phyloP scores from a whole-genome alignment of 495 filamentous ascomycete genomes.

The Penicillium egyptiacum region DNA sequence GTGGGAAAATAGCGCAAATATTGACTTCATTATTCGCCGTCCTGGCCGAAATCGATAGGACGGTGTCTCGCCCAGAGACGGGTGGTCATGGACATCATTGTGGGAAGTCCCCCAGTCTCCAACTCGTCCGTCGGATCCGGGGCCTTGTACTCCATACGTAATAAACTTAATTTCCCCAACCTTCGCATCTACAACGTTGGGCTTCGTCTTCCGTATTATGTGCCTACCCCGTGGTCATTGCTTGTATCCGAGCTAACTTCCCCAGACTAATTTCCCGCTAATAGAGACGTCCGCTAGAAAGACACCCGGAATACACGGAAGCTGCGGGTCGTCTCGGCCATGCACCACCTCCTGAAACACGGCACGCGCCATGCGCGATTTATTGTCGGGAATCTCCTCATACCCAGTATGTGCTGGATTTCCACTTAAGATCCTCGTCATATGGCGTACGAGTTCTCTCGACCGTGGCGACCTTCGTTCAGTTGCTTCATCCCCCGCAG shows the following conservation, averaged over 20 bases:
- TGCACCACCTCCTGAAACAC: neutral
- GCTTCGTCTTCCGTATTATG: too few species aligned
- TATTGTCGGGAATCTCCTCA: neutral
- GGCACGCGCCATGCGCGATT: neutral
- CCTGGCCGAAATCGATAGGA: neutral
- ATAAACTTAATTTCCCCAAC: neutral
- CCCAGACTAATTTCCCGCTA: neutral
- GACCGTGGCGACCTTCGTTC: neutral
- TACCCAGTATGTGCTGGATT: neutral
- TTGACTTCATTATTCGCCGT: constrained; percentile 12
- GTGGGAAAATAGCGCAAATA: constrained; percentile 3
- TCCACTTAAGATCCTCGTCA: neutral
- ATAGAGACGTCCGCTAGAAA: constrained; percentile 3
- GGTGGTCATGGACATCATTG: neutral
- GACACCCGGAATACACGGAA: neutral
- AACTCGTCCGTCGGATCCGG: neutral
- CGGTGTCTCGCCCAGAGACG: neutral
- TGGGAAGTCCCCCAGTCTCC: neutral
- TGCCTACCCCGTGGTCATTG: neutral
- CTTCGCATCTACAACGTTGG: neutral
- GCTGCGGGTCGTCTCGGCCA: neutral
- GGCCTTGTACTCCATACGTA: neutral
- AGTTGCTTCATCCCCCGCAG: constrained; percentile 6
- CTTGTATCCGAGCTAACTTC: neutral
- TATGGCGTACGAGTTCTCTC: neutral